Base-by-base conservation (phyloP, 2,329 filamentous ascomycete species). In the Botrytis fragariae region DNA sequence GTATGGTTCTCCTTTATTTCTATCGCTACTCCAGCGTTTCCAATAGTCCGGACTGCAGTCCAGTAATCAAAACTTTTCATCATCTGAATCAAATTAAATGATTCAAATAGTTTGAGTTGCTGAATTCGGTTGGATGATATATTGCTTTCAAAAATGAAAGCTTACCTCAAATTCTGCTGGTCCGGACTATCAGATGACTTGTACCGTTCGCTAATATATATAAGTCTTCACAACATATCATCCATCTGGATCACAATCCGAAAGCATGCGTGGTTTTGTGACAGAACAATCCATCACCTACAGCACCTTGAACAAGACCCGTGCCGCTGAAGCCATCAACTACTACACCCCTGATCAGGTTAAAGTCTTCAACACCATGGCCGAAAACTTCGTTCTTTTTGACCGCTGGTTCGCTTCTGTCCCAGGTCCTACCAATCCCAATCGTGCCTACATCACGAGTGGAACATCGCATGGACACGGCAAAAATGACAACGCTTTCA, bases 301-400 rank as follows among this genome's bases (percentile, higher is more conserved):
- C 75, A 74, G 78, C 6, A 79, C 81, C 12, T 74, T 82, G 25
- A 81, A 84, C 72, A 78, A 80, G 45, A 78, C 79, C 0, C 80
- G 83, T 54, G 83, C 83, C 4, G 82, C 81, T 8, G 83, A 85
- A 74, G 83, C 80, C 18, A 83, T 85, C 74, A 83, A 84, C 74
- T 85, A 85, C 76, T 84, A 84, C 73, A 81, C 81, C 0, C 81
- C 81, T 0, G 80, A 83, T 7, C 82, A 84, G 72, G 79, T 85
- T 29, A 83, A 82, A 2, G 81, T 84, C 35, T 82, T 84, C 74
- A 82, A 78, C 51, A 74, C 81, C 6, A 80, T 85, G 37, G 83
- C 83, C 0, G 79, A 84, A 73, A 84, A 85, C 72, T 85, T 82
- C 64, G 81, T 84, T 2, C 82, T 84, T 2, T 84, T 85, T 74